These are phyloP conservation scores for Phanerodontia chrysosporium DNA, from an alignment of 768 basidiomycete species.

Conservation along the genomic window DNA sequence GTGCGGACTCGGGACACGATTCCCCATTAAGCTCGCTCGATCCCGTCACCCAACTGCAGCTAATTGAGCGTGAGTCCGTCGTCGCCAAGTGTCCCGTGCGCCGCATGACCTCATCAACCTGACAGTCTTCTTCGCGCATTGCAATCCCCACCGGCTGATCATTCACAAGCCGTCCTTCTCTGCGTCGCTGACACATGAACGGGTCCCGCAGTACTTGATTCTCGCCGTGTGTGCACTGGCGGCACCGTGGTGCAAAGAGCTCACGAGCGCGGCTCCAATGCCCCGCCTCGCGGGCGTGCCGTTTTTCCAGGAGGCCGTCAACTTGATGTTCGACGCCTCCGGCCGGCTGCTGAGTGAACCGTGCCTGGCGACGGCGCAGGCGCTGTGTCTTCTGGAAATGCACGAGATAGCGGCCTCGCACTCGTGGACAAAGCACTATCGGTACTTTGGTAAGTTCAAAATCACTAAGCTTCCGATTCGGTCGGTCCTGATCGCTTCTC, in stretches of 20 bases:
- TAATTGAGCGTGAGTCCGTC: constrained; percentile 60
- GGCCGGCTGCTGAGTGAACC: constrained; percentile 59
- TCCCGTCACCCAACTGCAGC: constrained; percentile 61
- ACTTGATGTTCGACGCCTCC: constrained; percentile 67
- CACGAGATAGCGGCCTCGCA: constrained; percentile 39
- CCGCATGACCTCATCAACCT: not conserved
- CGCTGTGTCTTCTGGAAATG: constrained; percentile 67
- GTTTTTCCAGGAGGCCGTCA: constrained; percentile 56
- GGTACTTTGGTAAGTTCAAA: constrained; percentile 43
- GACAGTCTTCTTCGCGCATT: constrained; percentile 78
- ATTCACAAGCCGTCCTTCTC: constrained; percentile 80
- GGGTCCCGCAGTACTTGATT: constrained; percentile 66
- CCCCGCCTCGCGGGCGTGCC: constrained; percentile 29
- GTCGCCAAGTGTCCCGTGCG: not conserved
- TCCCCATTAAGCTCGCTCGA: constrained; percentile 45
- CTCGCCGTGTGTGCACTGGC: constrained; percentile 76
- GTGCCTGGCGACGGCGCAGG: constrained; percentile 71
- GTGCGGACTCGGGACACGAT: constrained; percentile 25
- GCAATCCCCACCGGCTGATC: constrained; percentile 71
- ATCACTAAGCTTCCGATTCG: constrained; percentile 8
- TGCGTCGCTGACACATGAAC: constrained; percentile 57
- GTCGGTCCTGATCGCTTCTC: not conserved
- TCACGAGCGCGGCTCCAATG: constrained; percentile 52
- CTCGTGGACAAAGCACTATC: constrained; percentile 27
- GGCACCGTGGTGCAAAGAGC: constrained; percentile 69